Conservation (phyloP, 805 yeast genomes). For the Komagataella phaffii region DNA sequence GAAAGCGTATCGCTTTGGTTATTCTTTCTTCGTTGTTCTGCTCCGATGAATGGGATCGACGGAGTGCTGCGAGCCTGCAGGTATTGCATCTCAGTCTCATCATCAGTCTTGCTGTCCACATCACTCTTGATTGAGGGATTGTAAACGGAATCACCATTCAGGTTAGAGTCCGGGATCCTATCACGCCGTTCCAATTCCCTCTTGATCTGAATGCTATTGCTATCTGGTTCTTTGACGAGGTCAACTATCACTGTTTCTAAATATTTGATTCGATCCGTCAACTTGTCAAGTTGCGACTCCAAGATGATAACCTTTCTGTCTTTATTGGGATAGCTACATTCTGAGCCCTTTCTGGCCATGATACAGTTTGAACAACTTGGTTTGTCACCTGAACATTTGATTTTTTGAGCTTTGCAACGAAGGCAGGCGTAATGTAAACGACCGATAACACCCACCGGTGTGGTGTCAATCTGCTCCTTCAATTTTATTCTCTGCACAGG, state of each 20-base stretch:
- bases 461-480: constrained; percentile 1
- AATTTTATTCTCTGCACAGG: background rate
- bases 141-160: background rate
- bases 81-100: background rate
- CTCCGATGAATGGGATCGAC: background rate
- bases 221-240: background rate
- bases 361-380: constrained; percentile 16
- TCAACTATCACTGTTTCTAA: constrained; percentile 10
- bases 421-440: constrained; percentile 28
- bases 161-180: background rate
- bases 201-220: background rate
- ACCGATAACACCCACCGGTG: constrained; percentile 10
- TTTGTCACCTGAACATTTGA: constrained; percentile 32
- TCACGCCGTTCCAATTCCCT: background rate
- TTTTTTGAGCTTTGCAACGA: constrained; percentile 34
- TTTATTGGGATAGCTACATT: constrained; percentile 14
- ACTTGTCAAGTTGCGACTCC: constrained; percentile 13
- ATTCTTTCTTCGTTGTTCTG: background rate
- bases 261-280: constrained; percentile 11
- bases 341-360: constrained; percentile 5
- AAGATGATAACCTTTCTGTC: constrained; percentile 16
- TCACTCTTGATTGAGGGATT: background rate
- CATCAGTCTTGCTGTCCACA: background rate
- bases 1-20: background rate
- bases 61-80: background rate